A percentile compares a stretch with the other conserved stretches of the same genome.
Conservation (phyloP, 805 yeast species). For the Wickerhamiella brachini region DNA sequence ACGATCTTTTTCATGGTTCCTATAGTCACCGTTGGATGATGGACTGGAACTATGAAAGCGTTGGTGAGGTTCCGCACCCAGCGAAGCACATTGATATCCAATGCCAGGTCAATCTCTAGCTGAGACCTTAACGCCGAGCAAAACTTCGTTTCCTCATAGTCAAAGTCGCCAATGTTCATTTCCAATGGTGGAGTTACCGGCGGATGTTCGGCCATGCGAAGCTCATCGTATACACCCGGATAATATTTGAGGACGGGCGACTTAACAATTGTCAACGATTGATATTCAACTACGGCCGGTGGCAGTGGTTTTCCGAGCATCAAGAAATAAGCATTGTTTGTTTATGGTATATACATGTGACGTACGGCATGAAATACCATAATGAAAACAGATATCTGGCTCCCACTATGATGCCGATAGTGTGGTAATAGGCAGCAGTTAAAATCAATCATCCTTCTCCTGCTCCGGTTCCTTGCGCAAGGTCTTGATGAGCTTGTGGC, state of each 20-base stretch:
- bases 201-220: neutral
- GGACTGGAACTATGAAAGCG: neutral
- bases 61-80: neutral
- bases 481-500: conserved; percentile 16
- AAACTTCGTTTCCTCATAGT: conserved; percentile 1
- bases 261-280: neutral
- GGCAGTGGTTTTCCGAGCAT: neutral
- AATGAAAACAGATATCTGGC: too few relatives aligned
- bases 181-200: neutral
- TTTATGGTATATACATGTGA: neutral
- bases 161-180: neutral
- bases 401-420: too few relatives aligned
- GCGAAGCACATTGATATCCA: conserved; percentile 1
- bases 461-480: conserved; percentile 14
- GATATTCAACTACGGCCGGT: neutral
- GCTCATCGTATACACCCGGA: neutral
- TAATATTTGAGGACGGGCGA: neutral
- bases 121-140: neutral
- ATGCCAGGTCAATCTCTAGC: neutral
- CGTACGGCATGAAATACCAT: neutral
- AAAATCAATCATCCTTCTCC: neutral
- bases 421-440: too few relatives aligned
- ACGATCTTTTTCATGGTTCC: neutral
- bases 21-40: neutral
- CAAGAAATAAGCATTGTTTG: neutral